These are phyloP conservation scores for Nephelium lappaceum DNA, from an alignment of 345 rosid species.

Conservation along the genomic window DNA sequence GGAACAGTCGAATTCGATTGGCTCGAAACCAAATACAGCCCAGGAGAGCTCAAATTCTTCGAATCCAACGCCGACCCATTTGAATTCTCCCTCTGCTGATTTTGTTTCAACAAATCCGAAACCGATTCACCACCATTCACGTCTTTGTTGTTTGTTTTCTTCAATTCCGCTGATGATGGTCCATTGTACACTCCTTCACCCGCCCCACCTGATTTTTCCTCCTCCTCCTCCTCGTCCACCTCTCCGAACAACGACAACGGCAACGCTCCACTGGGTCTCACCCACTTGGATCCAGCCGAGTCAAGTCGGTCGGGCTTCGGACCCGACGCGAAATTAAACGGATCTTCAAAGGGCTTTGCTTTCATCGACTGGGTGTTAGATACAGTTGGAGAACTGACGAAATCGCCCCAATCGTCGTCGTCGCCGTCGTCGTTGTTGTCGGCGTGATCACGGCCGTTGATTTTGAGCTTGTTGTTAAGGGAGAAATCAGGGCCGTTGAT, in stretches of 20 bases:
- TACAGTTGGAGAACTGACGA: slow-evolving; percentile 40
- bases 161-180: slow-evolving; percentile 22
- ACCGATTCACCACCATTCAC: slow-evolving; percentile 42
- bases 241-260: slow-evolving; percentile 91
- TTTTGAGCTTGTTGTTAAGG: background rate
- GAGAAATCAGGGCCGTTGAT: slow-evolving; percentile 44
- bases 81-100: slow-evolving; percentile 23
- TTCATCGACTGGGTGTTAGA: slow-evolving; percentile 36
- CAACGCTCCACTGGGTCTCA: slow-evolving; percentile 61
- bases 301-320: slow-evolving; percentile 28
- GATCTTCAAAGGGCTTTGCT: background rate
- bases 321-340: slow-evolving; percentile 22
- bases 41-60: background rate
- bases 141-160: slow-evolving; percentile 19
- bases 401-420: slow-evolving; percentile 90
- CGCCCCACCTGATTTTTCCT: slow-evolving; percentile 35
- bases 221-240: slow-evolving; percentile 44
- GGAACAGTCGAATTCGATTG: slow-evolving; percentile 7
- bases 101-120: slow-evolving; percentile 45
- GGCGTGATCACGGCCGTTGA: slow-evolving; percentile 37
- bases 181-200: slow-evolving; percentile 32
- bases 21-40: slow-evolving; percentile 16
- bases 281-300: slow-evolving; percentile 44
- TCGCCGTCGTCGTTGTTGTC: slow-evolving; percentile 47
- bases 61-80: slow-evolving; percentile 17